Evolutionary conservation across 306 rosid species (phyloP).

Genomic region (Vachellia collinsii): DNA sequence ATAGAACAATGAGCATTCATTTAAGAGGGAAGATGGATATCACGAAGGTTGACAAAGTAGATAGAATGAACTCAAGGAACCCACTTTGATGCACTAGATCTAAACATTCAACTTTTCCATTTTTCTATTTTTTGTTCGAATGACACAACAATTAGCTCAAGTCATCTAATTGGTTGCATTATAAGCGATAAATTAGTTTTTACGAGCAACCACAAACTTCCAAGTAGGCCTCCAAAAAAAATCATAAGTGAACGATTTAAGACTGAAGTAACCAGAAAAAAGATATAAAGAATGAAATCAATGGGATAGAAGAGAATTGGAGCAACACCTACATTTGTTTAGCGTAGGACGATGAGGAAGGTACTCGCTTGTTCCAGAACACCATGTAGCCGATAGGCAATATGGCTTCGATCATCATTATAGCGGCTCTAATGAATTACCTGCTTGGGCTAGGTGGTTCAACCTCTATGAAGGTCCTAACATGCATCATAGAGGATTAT

Average conservation of each 20-base stretch:
- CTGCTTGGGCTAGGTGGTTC: constrained; percentile 70
- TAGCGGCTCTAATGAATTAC: constrained; percentile 63
- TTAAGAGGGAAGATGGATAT: too few species aligned
- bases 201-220: too few species aligned
- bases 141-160: neutral
- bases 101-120: neutral
- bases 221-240: neutral
- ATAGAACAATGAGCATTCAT: too few species aligned
- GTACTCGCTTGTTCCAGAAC: constrained; percentile 77
- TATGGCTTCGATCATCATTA: constrained; percentile 78
- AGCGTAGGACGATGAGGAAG: constrained; percentile 67
- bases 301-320: neutral
- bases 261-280: neutral
- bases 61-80: too few species aligned
- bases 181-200: too few species aligned
- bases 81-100: too few species aligned
- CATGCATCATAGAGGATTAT: constrained; percentile 16
- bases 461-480: constrained; percentile 50
- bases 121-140: neutral
- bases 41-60: too few species aligned
- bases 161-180: neutral
- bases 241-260: neutral
- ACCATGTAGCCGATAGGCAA: constrained; percentile 75
- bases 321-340: constrained; percentile 87
- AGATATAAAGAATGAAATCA: neutral